Percentiles rank a stretch among this genome's conserved stretches.
Conservation (phyloP, 176 grass and related monocot species). For the Oryza officinalis region DNA sequence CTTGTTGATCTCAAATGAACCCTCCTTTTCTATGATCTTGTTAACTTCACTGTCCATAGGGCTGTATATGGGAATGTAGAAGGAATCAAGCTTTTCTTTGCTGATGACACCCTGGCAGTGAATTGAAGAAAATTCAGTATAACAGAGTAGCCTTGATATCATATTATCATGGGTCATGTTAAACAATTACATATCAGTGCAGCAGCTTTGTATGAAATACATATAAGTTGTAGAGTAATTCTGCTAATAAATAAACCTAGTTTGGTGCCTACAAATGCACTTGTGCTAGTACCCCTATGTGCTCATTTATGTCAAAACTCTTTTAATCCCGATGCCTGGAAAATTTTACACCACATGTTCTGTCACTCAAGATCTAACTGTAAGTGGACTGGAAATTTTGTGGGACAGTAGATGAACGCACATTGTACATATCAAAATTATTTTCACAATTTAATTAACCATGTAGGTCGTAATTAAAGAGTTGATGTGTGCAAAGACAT, state of each 20-base stretch:
- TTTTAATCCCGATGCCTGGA: too few relatives aligned
- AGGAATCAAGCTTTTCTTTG: not conserved
- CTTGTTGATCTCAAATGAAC: not conserved
- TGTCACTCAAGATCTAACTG: not conserved
- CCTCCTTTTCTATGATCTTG: not conserved
- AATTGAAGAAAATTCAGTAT: not conserved
- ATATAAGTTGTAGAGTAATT: not conserved
- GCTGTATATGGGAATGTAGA: not conserved
- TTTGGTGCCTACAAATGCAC: too few relatives aligned
- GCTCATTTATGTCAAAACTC: too few relatives aligned
- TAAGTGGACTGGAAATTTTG: not conserved
- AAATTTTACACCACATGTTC: too few relatives aligned
- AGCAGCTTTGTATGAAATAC: too few relatives aligned
- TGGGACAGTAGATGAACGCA: not conserved
- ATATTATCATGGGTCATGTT: too few relatives aligned
- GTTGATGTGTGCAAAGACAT: too few relatives aligned
- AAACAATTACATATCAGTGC: too few relatives aligned
- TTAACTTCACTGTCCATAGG: not conserved
- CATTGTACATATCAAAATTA: not conserved
- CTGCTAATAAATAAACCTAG: not conserved
- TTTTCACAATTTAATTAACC: too few relatives aligned
- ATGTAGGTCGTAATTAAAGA: too few relatives aligned
- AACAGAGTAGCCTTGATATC: too few relatives aligned
- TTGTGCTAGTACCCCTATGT: too few relatives aligned
- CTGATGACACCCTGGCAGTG: not conserved